phyloP scores from a whole-genome alignment of 768 basidiomycete species.

The Hortiboletus flavorubellus region DNA sequence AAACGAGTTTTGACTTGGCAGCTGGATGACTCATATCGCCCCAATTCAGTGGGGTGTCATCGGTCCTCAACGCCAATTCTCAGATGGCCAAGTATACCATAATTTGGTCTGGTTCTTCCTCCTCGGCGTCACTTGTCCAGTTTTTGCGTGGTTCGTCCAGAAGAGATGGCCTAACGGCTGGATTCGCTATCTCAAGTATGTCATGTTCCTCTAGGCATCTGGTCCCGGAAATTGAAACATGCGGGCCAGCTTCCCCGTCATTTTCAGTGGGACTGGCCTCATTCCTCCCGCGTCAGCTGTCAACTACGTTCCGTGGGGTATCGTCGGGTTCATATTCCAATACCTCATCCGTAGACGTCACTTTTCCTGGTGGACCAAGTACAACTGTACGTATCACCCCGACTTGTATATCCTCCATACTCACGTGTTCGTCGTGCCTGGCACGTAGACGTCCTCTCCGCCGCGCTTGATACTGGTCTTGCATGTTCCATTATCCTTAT shows the following conservation, averaged over 20 bases:
- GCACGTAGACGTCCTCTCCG: conserved; percentile 55
- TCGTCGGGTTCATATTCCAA: conserved; percentile 67
- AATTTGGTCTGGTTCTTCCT: conserved; percentile 76
- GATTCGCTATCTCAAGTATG: conserved; percentile 63
- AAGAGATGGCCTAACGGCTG: conserved; percentile 64
- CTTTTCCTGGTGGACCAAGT: conserved; percentile 69
- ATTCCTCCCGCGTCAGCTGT: conserved; percentile 65
- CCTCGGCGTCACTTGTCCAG: conserved; percentile 61
- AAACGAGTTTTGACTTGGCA: neutral
- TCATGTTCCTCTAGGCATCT: conserved; percentile 3
- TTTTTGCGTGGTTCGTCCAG: conserved; percentile 50
- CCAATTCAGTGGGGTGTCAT: conserved; percentile 64
- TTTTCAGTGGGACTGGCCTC: conserved; percentile 55
- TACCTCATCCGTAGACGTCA: conserved; percentile 57
- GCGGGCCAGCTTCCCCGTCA: conserved; percentile 39
- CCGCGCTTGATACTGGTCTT: conserved; percentile 68
- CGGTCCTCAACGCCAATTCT: conserved; percentile 75
- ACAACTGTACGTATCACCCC: conserved; percentile 29
- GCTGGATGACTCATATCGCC: neutral
- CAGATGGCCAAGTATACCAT: conserved; percentile 61
- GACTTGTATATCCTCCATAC: conserved; percentile 8
- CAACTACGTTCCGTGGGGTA: conserved; percentile 67
- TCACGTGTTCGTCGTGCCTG: neutral
- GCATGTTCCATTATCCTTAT: conserved; percentile 55
- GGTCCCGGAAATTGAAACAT: neutral